Conservation (phyloP, 1,139 yeast species). For the Citeromyces hawaiiensis region DNA sequence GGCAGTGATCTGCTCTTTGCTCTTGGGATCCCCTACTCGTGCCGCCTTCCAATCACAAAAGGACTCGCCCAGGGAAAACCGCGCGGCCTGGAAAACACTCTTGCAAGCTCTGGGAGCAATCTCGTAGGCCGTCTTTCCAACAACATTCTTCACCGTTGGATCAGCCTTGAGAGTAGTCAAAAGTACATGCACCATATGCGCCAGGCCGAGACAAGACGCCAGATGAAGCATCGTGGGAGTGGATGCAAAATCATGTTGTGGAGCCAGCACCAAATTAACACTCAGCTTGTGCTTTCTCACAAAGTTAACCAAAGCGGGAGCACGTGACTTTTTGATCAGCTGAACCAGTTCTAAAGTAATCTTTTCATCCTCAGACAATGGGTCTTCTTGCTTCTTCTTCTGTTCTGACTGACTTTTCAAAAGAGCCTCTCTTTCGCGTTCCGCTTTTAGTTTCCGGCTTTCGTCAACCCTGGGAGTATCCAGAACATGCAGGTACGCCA, state of each 20-base stretch:
- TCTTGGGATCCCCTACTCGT: slow-evolving; percentile 50
- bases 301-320: slow-evolving; percentile 58
- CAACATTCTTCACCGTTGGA: slow-evolving; percentile 40
- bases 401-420: slow-evolving; percentile 10
- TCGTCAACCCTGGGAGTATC: slow-evolving; percentile 39
- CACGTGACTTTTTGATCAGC: slow-evolving; percentile 60
- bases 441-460: slow-evolving; percentile 16
- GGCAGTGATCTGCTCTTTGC: slow-evolving; percentile 47
- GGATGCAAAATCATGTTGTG: slow-evolving; percentile 31
- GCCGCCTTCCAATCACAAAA: slow-evolving; percentile 59
- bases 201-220: slow-evolving; percentile 57
- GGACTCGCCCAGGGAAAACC: slow-evolving; percentile 54
- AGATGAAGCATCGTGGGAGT: slow-evolving; percentile 74
- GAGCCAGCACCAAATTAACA: slow-evolving; percentile 35
- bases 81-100: slow-evolving; percentile 54
- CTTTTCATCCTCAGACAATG: slow-evolving; percentile 21
- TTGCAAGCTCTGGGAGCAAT: slow-evolving; percentile 27
- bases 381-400: slow-evolving; percentile 3
- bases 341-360: slow-evolving; percentile 46
- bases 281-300: slow-evolving; percentile 43
- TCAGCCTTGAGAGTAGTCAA: slow-evolving; percentile 57
- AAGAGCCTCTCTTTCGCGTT: slow-evolving; percentile 16
- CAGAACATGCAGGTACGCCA: slow-evolving; percentile 44
- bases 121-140: slow-evolving; percentile 57
- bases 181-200: slow-evolving; percentile 55